Base-by-base conservation (phyloP, 208 protist species). In the Leishmania arabica region DNA sequence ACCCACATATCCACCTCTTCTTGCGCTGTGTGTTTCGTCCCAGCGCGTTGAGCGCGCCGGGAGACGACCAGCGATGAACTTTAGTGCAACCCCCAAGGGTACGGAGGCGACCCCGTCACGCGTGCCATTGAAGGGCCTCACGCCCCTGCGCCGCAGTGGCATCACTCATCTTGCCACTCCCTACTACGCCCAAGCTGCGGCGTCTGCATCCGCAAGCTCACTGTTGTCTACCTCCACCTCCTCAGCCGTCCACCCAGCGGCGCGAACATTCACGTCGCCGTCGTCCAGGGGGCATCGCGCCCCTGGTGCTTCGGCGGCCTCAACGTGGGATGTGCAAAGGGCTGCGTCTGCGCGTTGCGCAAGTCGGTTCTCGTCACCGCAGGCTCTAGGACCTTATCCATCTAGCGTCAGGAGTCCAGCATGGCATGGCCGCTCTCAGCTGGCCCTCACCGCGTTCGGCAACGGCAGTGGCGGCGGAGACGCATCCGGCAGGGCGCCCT, bases 91-190 rank as follows among this genome's bases (percentile, higher is more conserved):
- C 8, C 9, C 77, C 17, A 8, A n/a, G 15, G 17, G 21, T 71
- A n/a, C 66, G 40, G 66, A 37, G 37, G 4, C 37, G 31, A 37
- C 51, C 27, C 73, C 53, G 62, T 74, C 58, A 8, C 31, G 58
- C 24, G 79, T 45, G 45, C 13, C 64, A 21, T 73, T 47, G 15
- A n/a, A 75, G 47, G 70, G 27, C 70, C 31, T 76, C 31, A 64
- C 72, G 15, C 72, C 34, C 5, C 72, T 15, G 34, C 77, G 73
- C n/a, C 74, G 80, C 49, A 84, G 75, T 31, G 75, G 80, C 47
- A 84, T 84, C 56, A 84, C 80, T 5, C 74, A 71, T 17, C 74
- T 80, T 51, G 15, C 54, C 51, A 84, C 68, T 9, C 75, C 80
- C 11, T 15, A 40, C 60, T 54, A 58, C 72, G 47, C 40, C 17